Evolutionary conservation across 805 yeast species (phyloP).

Genomic region (Pichia eremophila): DNA sequence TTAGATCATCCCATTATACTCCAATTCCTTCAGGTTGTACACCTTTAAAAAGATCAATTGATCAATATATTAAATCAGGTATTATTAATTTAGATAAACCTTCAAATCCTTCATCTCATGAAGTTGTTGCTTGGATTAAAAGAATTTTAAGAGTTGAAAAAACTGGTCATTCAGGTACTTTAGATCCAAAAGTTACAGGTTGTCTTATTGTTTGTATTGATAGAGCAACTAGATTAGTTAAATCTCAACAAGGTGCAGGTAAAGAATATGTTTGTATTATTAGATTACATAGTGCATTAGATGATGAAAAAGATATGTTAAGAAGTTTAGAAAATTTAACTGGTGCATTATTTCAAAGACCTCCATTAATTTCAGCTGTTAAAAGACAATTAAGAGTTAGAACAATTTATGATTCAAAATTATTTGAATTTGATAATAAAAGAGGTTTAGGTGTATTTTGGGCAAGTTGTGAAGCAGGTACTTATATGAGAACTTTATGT

Average conservation of each 20-base stretch:
- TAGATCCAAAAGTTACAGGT: constrained; percentile 96
- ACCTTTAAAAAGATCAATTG: constrained; percentile 89
- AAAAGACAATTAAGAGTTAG: constrained; percentile 98
- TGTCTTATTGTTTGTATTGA: constrained; percentile 97
- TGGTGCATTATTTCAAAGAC: constrained; percentile 98
- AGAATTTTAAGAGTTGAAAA: constrained; percentile 91
- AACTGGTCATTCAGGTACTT: constrained; percentile 98
- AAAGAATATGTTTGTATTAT: constrained; percentile 98
- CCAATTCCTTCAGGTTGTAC: constrained; percentile 95
- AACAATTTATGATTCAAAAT: constrained; percentile 91
- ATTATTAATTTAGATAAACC: constrained; percentile 97
- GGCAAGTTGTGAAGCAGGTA: constrained; percentile 99
- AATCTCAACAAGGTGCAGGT: constrained; percentile 99
- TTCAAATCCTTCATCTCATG: constrained; percentile 96
- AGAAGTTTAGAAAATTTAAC: constrained; percentile 88
- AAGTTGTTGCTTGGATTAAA: constrained; percentile 99
- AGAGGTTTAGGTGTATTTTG: constrained; percentile 96
- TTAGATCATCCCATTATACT: constrained; percentile 94
- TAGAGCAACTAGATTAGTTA: constrained; percentile 95
- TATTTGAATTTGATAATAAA: constrained; percentile 93
- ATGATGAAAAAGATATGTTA: constrained; percentile 79
- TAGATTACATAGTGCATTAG: constrained; percentile 86
- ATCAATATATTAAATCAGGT: constrained; percentile 85
- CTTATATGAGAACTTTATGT: constrained; percentile 98
- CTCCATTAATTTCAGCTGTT: constrained; percentile 97